Evolutionary conservation across 139 green algal species (phyloP).

Genomic region (Astrephomene gubernaculifera): DNA sequence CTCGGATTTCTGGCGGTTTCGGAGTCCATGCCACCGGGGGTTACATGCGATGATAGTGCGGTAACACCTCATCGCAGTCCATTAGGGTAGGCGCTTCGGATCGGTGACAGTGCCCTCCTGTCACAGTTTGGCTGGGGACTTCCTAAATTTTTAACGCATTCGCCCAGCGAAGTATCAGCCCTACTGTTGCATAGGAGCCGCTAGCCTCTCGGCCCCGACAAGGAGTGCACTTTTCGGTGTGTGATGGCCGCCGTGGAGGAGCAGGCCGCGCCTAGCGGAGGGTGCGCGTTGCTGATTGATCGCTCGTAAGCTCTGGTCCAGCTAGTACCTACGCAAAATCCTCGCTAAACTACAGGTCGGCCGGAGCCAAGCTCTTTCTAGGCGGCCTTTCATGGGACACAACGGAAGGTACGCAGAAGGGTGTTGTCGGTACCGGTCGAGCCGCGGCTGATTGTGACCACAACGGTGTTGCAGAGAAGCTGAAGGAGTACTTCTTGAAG

Average conservation of each 20-base stretch:
- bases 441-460: neutral
- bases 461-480: constrained; percentile 65
- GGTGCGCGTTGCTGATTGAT: constrained; percentile 32
- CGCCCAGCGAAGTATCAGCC: constrained; percentile 13
- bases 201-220: constrained; percentile 7
- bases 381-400: constrained; percentile 79
- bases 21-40: no score
- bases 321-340: neutral
- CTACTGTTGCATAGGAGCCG: constrained; percentile 1
- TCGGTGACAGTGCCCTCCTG: constrained; percentile 4
- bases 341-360: neutral
- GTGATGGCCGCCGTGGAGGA: constrained; percentile 37
- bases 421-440: constrained; percentile 6
- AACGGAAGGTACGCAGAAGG: constrained; percentile 68
- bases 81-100: constrained; percentile 22
- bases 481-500: constrained; percentile 74
- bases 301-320: constrained; percentile 6
- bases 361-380: constrained; percentile 75
- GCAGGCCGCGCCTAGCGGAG: constrained; percentile 24
- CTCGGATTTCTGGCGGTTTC: no score
- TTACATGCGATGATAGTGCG: no score
- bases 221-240: neutral
- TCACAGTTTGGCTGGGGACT: no score
- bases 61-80: no score
- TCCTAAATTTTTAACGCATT: no score